Evolutionary conservation across 805 yeast genomes (phyloP).

Genomic region (Maudiozyma pseudohumilis): DNA sequence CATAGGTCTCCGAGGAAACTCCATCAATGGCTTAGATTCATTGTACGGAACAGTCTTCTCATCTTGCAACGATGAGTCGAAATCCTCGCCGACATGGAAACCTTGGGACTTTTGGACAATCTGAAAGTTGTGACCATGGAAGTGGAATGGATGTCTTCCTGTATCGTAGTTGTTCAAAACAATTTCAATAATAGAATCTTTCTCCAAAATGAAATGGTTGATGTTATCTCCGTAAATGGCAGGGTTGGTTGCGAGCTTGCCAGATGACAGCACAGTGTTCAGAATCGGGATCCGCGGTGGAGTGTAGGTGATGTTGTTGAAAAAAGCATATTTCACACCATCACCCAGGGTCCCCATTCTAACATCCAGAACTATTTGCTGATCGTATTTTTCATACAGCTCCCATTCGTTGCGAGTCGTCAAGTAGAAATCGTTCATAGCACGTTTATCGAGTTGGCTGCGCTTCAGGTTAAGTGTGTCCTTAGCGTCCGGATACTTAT

Average conservation of each 20-base stretch:
- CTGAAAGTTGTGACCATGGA: conserved; percentile 68
- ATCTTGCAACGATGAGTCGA: conserved; percentile 18
- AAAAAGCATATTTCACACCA: conserved; percentile 69
- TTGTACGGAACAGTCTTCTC: conserved; percentile 43
- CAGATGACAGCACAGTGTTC: conserved; percentile 52
- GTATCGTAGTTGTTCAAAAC: conserved; percentile 73
- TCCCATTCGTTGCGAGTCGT: conserved; percentile 33
- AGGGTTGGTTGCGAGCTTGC: conserved; percentile 43
- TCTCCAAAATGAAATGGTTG: conserved; percentile 49
- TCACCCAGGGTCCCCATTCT: conserved; percentile 61
- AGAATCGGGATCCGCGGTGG: conserved; percentile 66
- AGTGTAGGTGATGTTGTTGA: conserved; percentile 55
- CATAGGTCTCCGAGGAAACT: conserved; percentile 50
- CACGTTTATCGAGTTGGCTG: conserved; percentile 12
- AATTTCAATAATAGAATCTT: conserved; percentile 60
- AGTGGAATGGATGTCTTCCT: conserved; percentile 71
- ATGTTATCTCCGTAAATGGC: conserved; percentile 68
- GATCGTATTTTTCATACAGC: conserved; percentile 51
- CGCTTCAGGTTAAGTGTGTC: conserved; percentile 21
- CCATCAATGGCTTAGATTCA: conserved; percentile 31
- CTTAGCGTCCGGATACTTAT: conserved; percentile 7
- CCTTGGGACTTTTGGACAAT: conserved; percentile 44
- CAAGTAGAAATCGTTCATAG: conserved; percentile 32
- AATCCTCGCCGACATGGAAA: conserved; percentile 37
- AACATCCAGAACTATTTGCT: conserved; percentile 47